These are phyloP conservation scores for Blepharisma undulans DNA, from an alignment of 169 alveolate genomes.

Conservation along the genomic window DNA sequence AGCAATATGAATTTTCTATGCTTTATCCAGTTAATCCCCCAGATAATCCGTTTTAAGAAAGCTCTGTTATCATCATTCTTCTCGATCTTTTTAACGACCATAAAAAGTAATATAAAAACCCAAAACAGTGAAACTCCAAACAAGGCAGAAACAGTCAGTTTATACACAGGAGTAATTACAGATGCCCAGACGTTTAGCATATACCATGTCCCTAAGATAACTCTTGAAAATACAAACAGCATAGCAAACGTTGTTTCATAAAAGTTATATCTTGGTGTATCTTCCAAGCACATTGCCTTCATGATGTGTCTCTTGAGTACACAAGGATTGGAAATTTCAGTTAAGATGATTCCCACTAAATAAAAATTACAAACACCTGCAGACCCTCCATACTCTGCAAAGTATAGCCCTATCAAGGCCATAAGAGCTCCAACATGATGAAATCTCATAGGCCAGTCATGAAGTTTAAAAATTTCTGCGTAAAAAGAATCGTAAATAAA, in stretches of 20 bases:
- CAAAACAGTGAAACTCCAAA: slow-evolving; percentile 9
- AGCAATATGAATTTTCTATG: not conserved
- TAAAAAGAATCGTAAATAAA: slow-evolving; percentile 24
- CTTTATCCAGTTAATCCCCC: not conserved
- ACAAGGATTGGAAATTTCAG: slow-evolving; percentile 38
- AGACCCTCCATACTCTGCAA: slow-evolving; percentile 3
- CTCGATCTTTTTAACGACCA: not conserved
- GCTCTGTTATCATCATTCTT: not conserved
- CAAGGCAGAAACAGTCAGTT: not conserved
- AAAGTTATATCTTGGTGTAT: not conserved
- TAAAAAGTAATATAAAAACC: not conserved
- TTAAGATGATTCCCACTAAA: not conserved
- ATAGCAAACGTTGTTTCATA: slow-evolving; percentile 3
- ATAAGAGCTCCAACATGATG: slow-evolving; percentile 33
- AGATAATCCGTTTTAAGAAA: not conserved
- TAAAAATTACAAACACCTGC: not conserved
- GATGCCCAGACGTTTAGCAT: not conserved
- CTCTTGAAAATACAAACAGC: slow-evolving; percentile 10
- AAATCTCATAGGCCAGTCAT: slow-evolving; percentile 40
- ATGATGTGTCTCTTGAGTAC: slow-evolving; percentile 11
- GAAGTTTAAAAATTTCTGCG: slow-evolving; percentile 29
- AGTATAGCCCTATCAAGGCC: not conserved
- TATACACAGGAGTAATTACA: not conserved
- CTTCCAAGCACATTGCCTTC: not conserved
- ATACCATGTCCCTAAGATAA: not conserved